Conservation (phyloP, 1,139 yeast species). For the Candida gigantensis region DNA sequence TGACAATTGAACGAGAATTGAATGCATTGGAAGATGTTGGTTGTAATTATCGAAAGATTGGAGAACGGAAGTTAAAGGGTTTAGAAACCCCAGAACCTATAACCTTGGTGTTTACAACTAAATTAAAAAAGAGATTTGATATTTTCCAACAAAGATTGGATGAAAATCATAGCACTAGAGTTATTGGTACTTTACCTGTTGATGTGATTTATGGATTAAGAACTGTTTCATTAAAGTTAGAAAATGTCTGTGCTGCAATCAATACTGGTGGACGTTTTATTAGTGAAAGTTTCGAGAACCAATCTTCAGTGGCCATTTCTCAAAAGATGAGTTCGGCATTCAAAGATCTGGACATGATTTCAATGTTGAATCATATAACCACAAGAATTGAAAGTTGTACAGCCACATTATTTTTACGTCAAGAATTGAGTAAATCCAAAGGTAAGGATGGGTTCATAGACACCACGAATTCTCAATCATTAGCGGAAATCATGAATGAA, state of each 20-base stretch:
- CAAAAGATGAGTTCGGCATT: conserved; percentile 25
- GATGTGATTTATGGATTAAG: conserved; percentile 50
- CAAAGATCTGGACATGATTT: conserved; percentile 39
- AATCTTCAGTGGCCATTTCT: conserved; percentile 27
- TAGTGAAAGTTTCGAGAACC: conserved; percentile 28
- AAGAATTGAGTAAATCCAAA: conserved; percentile 26
- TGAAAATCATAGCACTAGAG: conserved; percentile 22
- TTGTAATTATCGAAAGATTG: conserved; percentile 67
- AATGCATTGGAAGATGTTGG: conserved; percentile 68
- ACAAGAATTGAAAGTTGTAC: conserved; percentile 64
- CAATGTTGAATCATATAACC: conserved; percentile 61
- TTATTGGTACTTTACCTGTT: conserved; percentile 44
- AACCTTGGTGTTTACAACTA: conserved; percentile 74
- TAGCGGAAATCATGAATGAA: conserved; percentile 30
- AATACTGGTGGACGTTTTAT: conserved; percentile 27
- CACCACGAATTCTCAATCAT: conserved; percentile 23
- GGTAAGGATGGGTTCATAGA: conserved; percentile 29
- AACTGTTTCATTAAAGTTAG: conserved; percentile 50
- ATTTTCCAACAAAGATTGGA: conserved; percentile 35
- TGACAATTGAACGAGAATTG: conserved; percentile 68
- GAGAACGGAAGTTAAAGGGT: conserved; percentile 90
- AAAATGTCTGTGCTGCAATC: conserved; percentile 44
- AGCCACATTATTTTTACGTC: conserved; percentile 35
- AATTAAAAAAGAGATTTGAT: conserved; percentile 58
- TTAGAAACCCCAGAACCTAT: conserved; percentile 90